These are phyloP conservation scores for Inosperma sp. DNA, from an alignment of 768 basidiomycete genomes.

Conservation along the genomic window DNA sequence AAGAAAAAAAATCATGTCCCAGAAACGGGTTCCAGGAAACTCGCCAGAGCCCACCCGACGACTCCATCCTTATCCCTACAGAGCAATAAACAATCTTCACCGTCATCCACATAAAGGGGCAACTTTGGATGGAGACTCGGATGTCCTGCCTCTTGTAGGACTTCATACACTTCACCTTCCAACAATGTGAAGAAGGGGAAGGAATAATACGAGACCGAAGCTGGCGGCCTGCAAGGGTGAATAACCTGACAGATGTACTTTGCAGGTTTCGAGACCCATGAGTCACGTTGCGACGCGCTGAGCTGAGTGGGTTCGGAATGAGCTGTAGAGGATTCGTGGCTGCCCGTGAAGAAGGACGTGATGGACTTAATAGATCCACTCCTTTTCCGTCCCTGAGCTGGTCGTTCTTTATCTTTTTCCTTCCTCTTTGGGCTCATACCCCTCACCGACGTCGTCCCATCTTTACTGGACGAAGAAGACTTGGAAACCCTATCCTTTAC, in stretches of 20 bases:
- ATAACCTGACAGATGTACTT: constrained; percentile 67
- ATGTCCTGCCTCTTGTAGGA: constrained; percentile 74
- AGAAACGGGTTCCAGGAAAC: constrained; percentile 58
- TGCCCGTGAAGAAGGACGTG: constrained; percentile 32
- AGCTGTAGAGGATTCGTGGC: constrained; percentile 13
- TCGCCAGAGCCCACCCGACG: constrained; percentile 79
- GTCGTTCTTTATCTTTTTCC: constrained; percentile 18
- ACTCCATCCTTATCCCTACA: constrained; percentile 52
- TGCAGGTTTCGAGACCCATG: constrained; percentile 44
- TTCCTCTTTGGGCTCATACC: constrained; percentile 2
- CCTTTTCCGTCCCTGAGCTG: constrained; percentile 26
- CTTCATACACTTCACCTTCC: constrained; percentile 57
- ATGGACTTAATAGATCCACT: constrained; percentile 35
- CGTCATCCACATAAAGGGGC: constrained; percentile 71
- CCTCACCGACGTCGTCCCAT: background rate
- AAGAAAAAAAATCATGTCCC: background rate
- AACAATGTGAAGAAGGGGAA: constrained; percentile 74
- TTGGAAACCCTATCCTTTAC: constrained; percentile 3
- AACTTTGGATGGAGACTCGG: constrained; percentile 69
- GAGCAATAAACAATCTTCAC: constrained; percentile 74
- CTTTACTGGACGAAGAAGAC: constrained; percentile 1
- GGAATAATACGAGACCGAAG: constrained; percentile 60
- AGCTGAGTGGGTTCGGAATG: constrained; percentile 19
- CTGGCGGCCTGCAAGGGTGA: constrained; percentile 63
- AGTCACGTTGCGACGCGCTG: constrained; percentile 33